Percentiles rank a stretch among this genome's conserved stretches.
Evolutionary conservation across 305 asterid species (phyloP).

Genomic region (Euphrasia arctica): DNA sequence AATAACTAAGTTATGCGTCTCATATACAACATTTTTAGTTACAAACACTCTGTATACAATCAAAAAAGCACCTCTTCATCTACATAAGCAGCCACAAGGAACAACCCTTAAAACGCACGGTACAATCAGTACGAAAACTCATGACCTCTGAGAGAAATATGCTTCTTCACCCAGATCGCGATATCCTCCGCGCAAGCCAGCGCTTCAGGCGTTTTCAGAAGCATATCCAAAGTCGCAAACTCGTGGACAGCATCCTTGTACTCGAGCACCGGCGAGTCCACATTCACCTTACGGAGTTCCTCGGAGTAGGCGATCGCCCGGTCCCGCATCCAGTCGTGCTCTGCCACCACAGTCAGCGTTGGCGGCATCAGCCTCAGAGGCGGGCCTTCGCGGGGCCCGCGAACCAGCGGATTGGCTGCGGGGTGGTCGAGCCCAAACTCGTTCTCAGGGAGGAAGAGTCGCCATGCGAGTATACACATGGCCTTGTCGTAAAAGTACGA

Average conservation of each 20-base stretch:
- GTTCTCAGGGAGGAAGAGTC: constrained; percentile 63
- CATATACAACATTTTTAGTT: no score
- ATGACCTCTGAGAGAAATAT: constrained; percentile 81
- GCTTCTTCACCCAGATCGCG: constrained; percentile 87
- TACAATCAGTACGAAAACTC: constrained; percentile 68
- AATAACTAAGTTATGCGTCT: no score
- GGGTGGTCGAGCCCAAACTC: constrained; percentile 79
- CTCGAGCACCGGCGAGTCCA: constrained; percentile 77
- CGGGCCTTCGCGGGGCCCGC: constrained; percentile 52
- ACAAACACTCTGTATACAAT: no score
- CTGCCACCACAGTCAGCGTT: constrained; percentile 81
- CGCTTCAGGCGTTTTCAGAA: constrained; percentile 86
- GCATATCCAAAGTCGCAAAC: constrained; percentile 82
- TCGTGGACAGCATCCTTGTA: constrained; percentile 89
- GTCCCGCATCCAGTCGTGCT: constrained; percentile 93
- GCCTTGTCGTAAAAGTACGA: constrained; percentile 87
- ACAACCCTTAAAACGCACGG: not conserved
- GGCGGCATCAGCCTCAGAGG: constrained; percentile 86
- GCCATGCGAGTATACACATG: constrained; percentile 80
- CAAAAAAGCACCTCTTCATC: no score
- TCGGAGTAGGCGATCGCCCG: constrained; percentile 89
- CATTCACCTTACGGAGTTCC: constrained; percentile 75
- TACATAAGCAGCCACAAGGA: constrained; percentile 5
- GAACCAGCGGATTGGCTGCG: constrained; percentile 72
- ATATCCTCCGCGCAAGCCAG: constrained; percentile 91